Evolutionary conservation across 257 asterid genomes (phyloP), one percentile per base, ranked within the genome.

Genomic region (Solanum lycopersicoides): DNA sequence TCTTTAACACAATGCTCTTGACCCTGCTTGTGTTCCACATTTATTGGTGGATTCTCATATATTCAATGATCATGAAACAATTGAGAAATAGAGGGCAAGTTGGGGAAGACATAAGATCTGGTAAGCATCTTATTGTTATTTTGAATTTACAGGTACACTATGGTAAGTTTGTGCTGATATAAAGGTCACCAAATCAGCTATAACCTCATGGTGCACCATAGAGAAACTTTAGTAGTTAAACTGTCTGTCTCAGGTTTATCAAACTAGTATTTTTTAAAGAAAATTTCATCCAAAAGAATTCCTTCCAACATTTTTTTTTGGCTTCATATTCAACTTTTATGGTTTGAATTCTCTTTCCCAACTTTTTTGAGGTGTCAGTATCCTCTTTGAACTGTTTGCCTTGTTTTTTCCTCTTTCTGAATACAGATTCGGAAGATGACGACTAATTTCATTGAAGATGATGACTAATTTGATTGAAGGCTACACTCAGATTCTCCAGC

Each of bases 91-190:
- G 94, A 84, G 99, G 99, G 86, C 91, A 95, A 88, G 98, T 96
- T 89, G 98, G 98, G 79, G 99, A 96, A 96, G 99, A 97, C 89
- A 93, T 97, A 87, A 95, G 99, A 91, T 95, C 99, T 87, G 99
- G 99, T 95, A 82, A 82, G 91, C 88, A 50, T 82, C 30, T 50
- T 82, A 82, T 3, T 82, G 76, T 86, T 41, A 35, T 44, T 59
- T 73, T 32, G 4, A 37, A 66, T 83, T 72, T 83, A 50, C 21
- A 18, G 85, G 85, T 50, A 30, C 68, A 18, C 68, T 47, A 42
- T 77, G 65, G 28, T 44, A 65, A 77, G 16, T 79, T 28, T 79
- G 65, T 79, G 84, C 84, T 79, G 84, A 79, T 79, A 79, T 20
- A 34, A 72, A 34, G 45, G 25, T 73, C 14, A 34, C 45, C 28